Evolutionary conservation across 2,329 filamentous ascomycete species (phyloP), one percentile per base, ranked within the genome.

Genomic region (Pseudopyrenochaeta lycopersici): DNA sequence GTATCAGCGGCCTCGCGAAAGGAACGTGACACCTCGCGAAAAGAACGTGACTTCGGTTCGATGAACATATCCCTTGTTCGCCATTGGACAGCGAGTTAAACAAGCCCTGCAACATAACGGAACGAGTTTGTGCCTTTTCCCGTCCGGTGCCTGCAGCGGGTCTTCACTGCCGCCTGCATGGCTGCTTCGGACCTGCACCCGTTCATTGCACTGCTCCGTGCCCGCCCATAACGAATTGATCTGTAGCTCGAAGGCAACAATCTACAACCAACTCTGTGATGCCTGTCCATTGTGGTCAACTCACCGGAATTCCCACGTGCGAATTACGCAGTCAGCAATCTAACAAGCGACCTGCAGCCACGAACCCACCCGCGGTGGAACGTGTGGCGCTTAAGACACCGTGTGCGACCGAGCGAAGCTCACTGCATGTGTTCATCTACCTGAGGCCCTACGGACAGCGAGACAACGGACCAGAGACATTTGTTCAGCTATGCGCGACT

Each of bases 121-220:
- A 42, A 23, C 38, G 31, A 18, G 18, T 20, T 35, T 18, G 36
- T 42, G 38, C 47, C 44, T 35, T 35, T 33, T 45, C 38, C 43
- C 48, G 51, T 29, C 30, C 17, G 31, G 29, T 36, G 33, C 32
- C 45, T 46, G 43, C 35, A 38, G 46, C 18, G 17, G 33, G 29
- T 50, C 32, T 36, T 39, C 43, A 32, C 32, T 49, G 42, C 31
- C 42, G 41, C 10, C 40, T 30, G 17, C 39, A 47, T 35, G 11
- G 27, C 42, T 21, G 36, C 31, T 35, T 20, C 40, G 46, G 43
- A 27, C 14, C 14, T 10, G 40, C 30, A 31, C 41, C 32, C n/a
- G 17, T 36, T 31, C 31, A 46, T 43, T 51, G 46, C 39, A 48
- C 33, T 58, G 56, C 54, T 54, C 49, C 42, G 46, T 58, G 52